Percentiles rank a stretch among this genome's conserved stretches.
These are phyloP conservation scores for Irpex sp. DNA, from an alignment of 1,284 basidiomycete species.

Conservation along the genomic window DNA sequence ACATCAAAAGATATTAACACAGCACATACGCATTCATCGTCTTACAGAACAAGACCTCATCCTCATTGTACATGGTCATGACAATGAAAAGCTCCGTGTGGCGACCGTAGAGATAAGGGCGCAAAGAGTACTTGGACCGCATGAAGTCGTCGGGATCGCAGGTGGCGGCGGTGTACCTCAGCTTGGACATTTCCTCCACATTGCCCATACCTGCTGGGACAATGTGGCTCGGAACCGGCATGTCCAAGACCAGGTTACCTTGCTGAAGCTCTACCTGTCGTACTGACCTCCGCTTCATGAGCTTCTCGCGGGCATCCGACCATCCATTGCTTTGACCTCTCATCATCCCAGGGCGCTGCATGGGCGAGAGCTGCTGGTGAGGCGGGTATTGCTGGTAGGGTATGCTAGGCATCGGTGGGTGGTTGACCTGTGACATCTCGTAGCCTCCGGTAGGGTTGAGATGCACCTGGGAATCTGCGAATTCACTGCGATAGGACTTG, in stretches of 20 bases:
- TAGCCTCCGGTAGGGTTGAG: conserved; percentile 49
- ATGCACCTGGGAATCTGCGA: conserved; percentile 66
- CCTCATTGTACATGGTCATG: conserved; percentile 97
- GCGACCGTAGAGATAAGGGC: conserved; percentile 82
- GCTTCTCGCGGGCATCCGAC: conserved; percentile 65
- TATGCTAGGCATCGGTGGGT: conserved; percentile 53
- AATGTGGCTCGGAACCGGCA: conserved; percentile 75
- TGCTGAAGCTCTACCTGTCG: conserved; percentile 80
- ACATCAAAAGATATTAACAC: conserved; percentile 25
- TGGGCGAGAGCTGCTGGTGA: conserved; percentile 59
- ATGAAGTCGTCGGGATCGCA: conserved; percentile 92
- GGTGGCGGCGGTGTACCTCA: conserved; percentile 91
- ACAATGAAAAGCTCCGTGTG: conserved; percentile 93
- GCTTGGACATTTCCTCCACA: conserved; percentile 77
- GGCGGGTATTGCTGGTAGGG: conserved; percentile 35
- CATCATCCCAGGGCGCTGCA: conserved; percentile 42
- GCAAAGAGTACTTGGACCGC: conserved; percentile 72
- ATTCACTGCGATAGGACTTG: conserved; percentile 63
- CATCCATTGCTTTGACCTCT: conserved; percentile 58
- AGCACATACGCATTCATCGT: conserved; percentile 79
- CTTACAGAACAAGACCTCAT: conserved; percentile 78
- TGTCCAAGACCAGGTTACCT: conserved; percentile 82
- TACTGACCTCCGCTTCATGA: conserved; percentile 75
- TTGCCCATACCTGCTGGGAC: conserved; percentile 61
- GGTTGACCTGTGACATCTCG: conserved; percentile 51